phyloP scores from a whole-genome alignment of 2,329 filamentous ascomycete species.

The Phymatotrichopsis omnivora region DNA sequence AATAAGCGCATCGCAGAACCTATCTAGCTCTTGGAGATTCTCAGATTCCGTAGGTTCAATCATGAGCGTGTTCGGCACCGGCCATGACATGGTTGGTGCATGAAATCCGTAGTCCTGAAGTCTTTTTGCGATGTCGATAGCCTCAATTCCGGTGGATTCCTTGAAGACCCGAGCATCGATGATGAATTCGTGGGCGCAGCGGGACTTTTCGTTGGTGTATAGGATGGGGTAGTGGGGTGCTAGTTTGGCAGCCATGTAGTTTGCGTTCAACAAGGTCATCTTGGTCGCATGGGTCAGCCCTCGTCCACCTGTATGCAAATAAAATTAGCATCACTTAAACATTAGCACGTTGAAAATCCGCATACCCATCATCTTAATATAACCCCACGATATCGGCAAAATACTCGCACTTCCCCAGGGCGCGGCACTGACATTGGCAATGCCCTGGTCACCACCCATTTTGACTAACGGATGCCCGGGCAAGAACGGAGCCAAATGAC shows the following conservation, averaged over 20 bases:
- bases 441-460: conserved; percentile 47
- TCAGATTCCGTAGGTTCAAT: conserved; percentile 95
- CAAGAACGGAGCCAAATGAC: conserved; percentile 65
- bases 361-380: conserved; percentile 87
- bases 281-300: conserved; percentile 84
- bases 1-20: conserved; percentile 84
- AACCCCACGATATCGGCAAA: conserved; percentile 87
- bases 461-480: conserved; percentile 58
- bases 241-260: conserved; percentile 86
- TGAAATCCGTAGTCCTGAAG: conserved; percentile 97
- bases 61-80: conserved; percentile 91
- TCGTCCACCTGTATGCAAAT: conserved; percentile 39
- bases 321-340: not conserved
- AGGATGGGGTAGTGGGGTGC: conserved; percentile 78
- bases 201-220: conserved; percentile 81
- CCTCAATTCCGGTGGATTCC: conserved; percentile 72
- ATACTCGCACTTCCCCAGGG: conserved; percentile 84
- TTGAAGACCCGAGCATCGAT: conserved; percentile 80
- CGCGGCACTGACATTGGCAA: conserved; percentile 68
- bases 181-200: conserved; percentile 96
- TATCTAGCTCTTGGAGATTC: conserved; percentile 81
- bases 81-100: conserved; percentile 94
- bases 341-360: conserved; percentile 25
- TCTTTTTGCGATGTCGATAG: conserved; percentile 90
- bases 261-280: conserved; percentile 88